Conservation (phyloP, 805 yeast species). For the Pichia deserticola region DNA sequence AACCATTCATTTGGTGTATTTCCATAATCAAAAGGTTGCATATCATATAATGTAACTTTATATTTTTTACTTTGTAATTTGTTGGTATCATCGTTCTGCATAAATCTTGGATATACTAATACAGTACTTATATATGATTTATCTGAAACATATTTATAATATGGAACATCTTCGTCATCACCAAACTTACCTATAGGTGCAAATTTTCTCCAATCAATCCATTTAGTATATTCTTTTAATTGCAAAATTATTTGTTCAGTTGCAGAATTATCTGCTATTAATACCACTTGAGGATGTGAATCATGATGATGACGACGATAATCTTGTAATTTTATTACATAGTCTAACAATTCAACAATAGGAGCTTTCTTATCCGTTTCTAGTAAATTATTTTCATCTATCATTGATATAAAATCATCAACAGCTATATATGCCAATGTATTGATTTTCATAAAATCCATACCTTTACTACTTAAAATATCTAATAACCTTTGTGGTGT, state of each 20-base stretch:
- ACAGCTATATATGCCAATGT: slow-evolving; percentile 24
- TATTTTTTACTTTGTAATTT: slow-evolving; percentile 9
- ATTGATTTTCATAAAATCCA: slow-evolving; percentile 24
- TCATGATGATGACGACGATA: slow-evolving; percentile 24
- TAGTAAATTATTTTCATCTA: slow-evolving; percentile 15
- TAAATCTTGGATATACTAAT: slow-evolving; percentile 17
- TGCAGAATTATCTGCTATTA: slow-evolving; percentile 20
- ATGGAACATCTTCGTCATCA: slow-evolving; percentile 16
- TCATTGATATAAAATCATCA: slow-evolving; percentile 29
- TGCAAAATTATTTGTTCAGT: slow-evolving; percentile 44
- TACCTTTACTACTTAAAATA: slow-evolving; percentile 27
- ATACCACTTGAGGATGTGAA: slow-evolving; percentile 26
- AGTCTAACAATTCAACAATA: slow-evolving; percentile 25
- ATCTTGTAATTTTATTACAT: slow-evolving; percentile 27
- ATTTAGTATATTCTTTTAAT: slow-evolving; percentile 43
- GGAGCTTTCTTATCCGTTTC: slow-evolving; percentile 21
- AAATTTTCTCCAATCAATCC: slow-evolving; percentile 33
- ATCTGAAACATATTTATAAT: slow-evolving; percentile 14
- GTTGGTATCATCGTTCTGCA: background rate
- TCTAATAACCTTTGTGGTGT: slow-evolving; percentile 33
- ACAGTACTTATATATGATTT: slow-evolving; percentile 21
- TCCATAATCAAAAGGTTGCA: slow-evolving; percentile 22
- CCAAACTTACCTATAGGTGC: slow-evolving; percentile 23
- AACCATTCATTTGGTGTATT: slow-evolving; percentile 15
- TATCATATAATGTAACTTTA: slow-evolving; percentile 19